Evolutionary conservation across 495 filamentous ascomycete species (phyloP).

Genomic region (Penicillium ucsense): DNA sequence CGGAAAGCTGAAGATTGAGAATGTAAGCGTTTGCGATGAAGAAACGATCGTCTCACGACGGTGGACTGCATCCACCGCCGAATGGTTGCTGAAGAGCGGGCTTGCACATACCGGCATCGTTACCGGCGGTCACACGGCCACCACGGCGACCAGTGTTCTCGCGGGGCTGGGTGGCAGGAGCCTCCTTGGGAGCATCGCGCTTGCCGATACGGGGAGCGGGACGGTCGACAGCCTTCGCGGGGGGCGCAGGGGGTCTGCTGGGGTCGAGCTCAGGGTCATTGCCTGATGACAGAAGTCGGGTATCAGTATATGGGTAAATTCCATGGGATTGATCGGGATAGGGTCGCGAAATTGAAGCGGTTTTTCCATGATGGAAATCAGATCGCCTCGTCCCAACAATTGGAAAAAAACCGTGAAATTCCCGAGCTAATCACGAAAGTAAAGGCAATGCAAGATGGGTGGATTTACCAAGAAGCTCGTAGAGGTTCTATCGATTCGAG

Average conservation of each 20-base stretch:
- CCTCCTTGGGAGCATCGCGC: slow-evolving; percentile 74
- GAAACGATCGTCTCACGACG: too few relatives aligned
- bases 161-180: slow-evolving; percentile 32
- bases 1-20: slow-evolving; percentile 58
- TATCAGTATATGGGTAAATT: slow-evolving; percentile 9
- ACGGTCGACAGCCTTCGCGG: slow-evolving; percentile 81
- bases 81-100: too few relatives aligned
- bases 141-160: slow-evolving; percentile 44
- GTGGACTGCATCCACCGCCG: too few relatives aligned
- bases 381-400: neutral
- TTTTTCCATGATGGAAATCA: too few relatives aligned
- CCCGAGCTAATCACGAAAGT: slow-evolving; percentile 3
- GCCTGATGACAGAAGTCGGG: slow-evolving; percentile 38
- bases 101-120: slow-evolving; percentile 65
- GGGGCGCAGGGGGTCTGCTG: slow-evolving; percentile 63
- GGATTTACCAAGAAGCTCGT: slow-evolving; percentile 76
- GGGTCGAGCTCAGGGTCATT: slow-evolving; percentile 87
- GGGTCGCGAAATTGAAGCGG: neutral
- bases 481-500: slow-evolving; percentile 52
- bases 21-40: neutral
- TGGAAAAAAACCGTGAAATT: neutral
- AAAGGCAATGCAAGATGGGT: slow-evolving; percentile 13
- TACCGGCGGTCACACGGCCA: slow-evolving; percentile 53
- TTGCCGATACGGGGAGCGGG: slow-evolving; percentile 68
- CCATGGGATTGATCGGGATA: neutral